Evolutionary conservation across 257 asterid genomes (phyloP), one percentile per base, ranked within the genome.

Genomic region (Ophiorrhiza pumila): DNA sequence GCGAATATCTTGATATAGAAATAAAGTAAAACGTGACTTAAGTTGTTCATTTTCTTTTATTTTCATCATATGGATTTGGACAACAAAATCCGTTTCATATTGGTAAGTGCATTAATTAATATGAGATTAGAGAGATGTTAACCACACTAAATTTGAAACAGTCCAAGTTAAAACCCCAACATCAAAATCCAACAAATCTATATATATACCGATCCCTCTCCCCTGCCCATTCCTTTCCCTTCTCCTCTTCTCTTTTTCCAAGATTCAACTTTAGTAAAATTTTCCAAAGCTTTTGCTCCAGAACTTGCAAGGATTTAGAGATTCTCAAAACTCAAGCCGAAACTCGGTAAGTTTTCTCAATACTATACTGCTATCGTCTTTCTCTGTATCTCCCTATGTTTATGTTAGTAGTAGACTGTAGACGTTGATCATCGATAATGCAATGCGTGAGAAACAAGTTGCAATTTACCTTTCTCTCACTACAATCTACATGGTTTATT

Each of bases 341-440:
- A 67, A 20, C 20, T 75, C 74, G 23, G 74, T 58, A 75, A 75
- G 78, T 42, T 74, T 65, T 65, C 63, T 60, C 49, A 18, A 49
- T 29, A n/a, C 23, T 22, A 22, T 68, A 52, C 41, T 25, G 0
- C 49, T 49, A 29, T 29, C 22, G 39, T 59, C 49, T 45, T 5
- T 42, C 63, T 41, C 43, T 29, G 50, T 73, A n/a, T n/a, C n/a
- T n/a, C n/a, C n/a, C n/a, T n/a, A n/a, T n/a, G n/a, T n/a, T n/a
- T n/a, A n/a, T n/a, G n/a, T n/a, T n/a, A n/a, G n/a, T n/a, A n/a
- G n/a, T n/a, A n/a, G n/a, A n/a, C n/a, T n/a, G n/a, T n/a, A n/a
- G n/a, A n/a, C n/a, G n/a, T n/a, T n/a, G n/a, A n/a, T n/a, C n/a
- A n/a, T n/a, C n/a, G n/a, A n/a, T n/a, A n/a, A n/a, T n/a, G n/a